Evolutionary conservation across 2,329 filamentous ascomycete species (phyloP).

Genomic region (Dothideomycetidae sp.): DNA sequence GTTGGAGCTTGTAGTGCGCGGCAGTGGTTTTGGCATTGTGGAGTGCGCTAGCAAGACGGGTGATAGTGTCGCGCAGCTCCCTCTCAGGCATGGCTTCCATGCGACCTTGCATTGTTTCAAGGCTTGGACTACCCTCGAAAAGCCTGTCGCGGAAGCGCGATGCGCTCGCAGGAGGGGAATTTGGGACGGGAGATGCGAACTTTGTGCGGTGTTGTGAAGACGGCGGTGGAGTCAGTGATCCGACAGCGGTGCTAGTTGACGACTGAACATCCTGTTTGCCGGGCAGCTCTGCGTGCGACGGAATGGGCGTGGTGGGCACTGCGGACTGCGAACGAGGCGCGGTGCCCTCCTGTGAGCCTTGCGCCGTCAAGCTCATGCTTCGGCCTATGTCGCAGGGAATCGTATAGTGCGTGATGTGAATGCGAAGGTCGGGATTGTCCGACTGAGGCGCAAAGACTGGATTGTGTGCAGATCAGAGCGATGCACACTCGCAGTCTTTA

Average conservation of each 20-base stretch:
- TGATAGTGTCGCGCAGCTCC: slow-evolving; percentile 40
- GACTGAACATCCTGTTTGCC: slow-evolving; percentile 14
- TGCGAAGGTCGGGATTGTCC: no score
- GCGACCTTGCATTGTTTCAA: slow-evolving; percentile 32
- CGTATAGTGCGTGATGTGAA: no score
- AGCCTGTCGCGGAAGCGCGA: neutral
- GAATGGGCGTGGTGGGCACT: slow-evolving; percentile 17
- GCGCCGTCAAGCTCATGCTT: neutral
- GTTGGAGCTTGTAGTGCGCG: slow-evolving; percentile 82
- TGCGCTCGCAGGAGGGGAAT: slow-evolving; percentile 31
- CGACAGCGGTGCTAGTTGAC: slow-evolving; percentile 12
- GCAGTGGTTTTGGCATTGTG: slow-evolving; percentile 64
- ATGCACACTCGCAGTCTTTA: no score
- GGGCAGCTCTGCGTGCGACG: slow-evolving; percentile 22
- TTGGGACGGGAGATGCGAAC: neutral
- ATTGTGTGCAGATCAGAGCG: no score
- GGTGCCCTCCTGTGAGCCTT: slow-evolving; percentile 2
- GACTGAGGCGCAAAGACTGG: no score
- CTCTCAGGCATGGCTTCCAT: slow-evolving; percentile 38
- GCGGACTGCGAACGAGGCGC: slow-evolving; percentile 4
- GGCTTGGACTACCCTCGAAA: neutral
- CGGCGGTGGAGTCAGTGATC: slow-evolving; percentile 49
- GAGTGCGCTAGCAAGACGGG: slow-evolving; percentile 38
- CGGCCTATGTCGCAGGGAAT: no score
- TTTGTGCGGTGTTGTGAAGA: slow-evolving; percentile 36